phyloP scores from a whole-genome alignment of 352 stramenopile genomes.

The Pythium sp. region DNA sequence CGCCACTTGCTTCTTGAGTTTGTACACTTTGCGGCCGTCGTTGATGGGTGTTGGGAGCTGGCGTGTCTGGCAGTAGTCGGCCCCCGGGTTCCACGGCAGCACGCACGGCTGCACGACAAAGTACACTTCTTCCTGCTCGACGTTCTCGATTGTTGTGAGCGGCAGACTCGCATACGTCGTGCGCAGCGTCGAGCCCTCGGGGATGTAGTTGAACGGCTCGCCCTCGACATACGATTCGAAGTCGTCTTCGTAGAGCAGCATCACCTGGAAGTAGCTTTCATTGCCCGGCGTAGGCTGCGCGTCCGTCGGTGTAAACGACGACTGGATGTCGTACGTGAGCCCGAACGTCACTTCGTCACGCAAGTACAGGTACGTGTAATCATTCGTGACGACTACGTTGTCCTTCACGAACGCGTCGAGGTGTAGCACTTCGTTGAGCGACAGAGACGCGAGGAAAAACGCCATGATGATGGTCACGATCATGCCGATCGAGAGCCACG shows the following conservation, averaged over 20 bases:
- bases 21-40: constrained; percentile 44
- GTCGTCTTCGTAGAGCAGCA: constrained; percentile 51
- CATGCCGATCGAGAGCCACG: constrained; percentile 33
- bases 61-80: constrained; percentile 34
- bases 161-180: constrained; percentile 50
- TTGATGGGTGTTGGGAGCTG: constrained; percentile 39
- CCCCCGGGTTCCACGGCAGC: constrained; percentile 28
- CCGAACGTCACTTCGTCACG: constrained; percentile 60
- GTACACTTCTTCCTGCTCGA: constrained; percentile 51
- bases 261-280: constrained; percentile 42
- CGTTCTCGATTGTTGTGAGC: constrained; percentile 44
- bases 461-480: constrained; percentile 28
- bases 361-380: constrained; percentile 63
- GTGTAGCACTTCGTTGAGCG: constrained; percentile 60
- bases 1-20: constrained; percentile 24
- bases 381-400: constrained; percentile 42
- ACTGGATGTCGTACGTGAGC: constrained; percentile 50
- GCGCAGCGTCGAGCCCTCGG: constrained; percentile 31
- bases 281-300: constrained; percentile 18
- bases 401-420: constrained; percentile 55
- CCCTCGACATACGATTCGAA: constrained; percentile 50
- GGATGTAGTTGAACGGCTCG: constrained; percentile 40
- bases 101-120: constrained; percentile 57
- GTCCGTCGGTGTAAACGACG: constrained; percentile 13
- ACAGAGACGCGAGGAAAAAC: constrained; percentile 27